A percentile compares a stretch with the other conserved stretches of the same genome.
Conservation (phyloP, 345 rosid genomes). For the Carallia brachiata region DNA sequence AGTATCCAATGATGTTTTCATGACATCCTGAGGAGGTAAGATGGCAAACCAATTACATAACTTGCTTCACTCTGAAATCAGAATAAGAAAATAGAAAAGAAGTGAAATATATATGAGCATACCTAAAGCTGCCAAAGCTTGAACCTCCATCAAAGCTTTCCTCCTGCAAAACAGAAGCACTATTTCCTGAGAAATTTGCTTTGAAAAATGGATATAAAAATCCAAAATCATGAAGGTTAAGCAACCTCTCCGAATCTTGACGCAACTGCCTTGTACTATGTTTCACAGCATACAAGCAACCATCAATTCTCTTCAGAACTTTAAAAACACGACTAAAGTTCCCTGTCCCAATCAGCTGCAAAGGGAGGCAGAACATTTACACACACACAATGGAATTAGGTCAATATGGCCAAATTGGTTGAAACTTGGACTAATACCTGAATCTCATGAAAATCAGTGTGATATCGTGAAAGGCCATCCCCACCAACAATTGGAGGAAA, state of each 20-base stretch:
- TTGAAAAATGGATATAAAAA: neutral
- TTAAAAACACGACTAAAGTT: slow-evolving; percentile 85
- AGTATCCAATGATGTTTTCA: slow-evolving; percentile 78
- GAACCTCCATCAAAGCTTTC: slow-evolving; percentile 99
- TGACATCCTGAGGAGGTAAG: slow-evolving; percentile 57
- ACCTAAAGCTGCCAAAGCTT: slow-evolving; percentile 97
- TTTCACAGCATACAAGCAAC: slow-evolving; percentile 93
- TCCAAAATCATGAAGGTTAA: neutral
- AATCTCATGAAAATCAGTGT: slow-evolving; percentile 89
- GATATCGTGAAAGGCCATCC: slow-evolving; percentile 90
- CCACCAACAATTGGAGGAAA: slow-evolving; percentile 60
- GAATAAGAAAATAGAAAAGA: neutral
- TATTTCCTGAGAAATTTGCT: slow-evolving; percentile 8
- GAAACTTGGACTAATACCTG: slow-evolving; percentile 44
- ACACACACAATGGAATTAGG: neutral
- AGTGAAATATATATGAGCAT: slow-evolving; percentile 11
- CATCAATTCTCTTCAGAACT: slow-evolving; percentile 92
- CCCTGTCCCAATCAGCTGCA: slow-evolving; percentile 86
- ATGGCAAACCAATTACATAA: slow-evolving; percentile 6
- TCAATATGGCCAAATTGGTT: neutral
- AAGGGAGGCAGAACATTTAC: slow-evolving; percentile 8
- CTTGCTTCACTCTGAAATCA: neutral
- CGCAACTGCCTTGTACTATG: slow-evolving; percentile 60
- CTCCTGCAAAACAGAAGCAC: slow-evolving; percentile 46
- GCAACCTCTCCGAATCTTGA: slow-evolving; percentile 78